Conservation (phyloP, 805 yeast species). For the Kuraishia borneana region DNA sequence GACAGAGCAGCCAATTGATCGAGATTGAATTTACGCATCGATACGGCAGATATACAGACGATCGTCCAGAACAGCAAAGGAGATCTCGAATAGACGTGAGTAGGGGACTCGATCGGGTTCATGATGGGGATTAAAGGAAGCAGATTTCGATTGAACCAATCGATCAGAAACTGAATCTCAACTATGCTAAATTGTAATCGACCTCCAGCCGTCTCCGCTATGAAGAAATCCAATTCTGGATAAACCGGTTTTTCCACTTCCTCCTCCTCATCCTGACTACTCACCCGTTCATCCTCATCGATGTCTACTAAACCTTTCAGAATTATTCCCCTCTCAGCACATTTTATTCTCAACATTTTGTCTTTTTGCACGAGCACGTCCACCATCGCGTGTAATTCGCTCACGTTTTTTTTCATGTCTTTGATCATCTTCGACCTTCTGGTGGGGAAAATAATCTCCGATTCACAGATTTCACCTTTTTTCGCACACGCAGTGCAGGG, state of each 20-base stretch:
- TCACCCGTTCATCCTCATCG: conserved; percentile 6
- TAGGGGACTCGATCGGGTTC: conserved; percentile 11
- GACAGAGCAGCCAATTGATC: neutral
- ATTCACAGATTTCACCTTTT: conserved; percentile 37
- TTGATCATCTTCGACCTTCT: conserved; percentile 31
- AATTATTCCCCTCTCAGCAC: conserved; percentile 13
- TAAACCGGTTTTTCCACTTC: neutral
- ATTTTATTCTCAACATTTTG: conserved; percentile 11
- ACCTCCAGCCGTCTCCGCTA: conserved; percentile 5
- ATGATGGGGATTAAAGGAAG: conserved; percentile 15
- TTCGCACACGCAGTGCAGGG: conserved; percentile 49
- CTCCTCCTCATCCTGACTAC: neutral
- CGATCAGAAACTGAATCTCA: conserved; percentile 7
- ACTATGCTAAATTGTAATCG: conserved; percentile 4
- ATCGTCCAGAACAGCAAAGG: conserved; percentile 21
- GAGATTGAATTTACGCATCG: neutral
- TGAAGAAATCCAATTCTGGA: conserved; percentile 1
- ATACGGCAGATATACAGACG: conserved; percentile 1
- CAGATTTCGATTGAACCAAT: conserved; percentile 10
- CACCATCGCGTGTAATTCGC: conserved; percentile 16
- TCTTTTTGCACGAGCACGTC: conserved; percentile 17
- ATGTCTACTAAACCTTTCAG: conserved; percentile 19
- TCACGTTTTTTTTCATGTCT: conserved; percentile 19
- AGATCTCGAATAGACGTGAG: conserved; percentile 8
- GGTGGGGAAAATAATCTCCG: conserved; percentile 44